phyloP scores from a whole-genome alignment of 306 rosid species.

The Begonia loranthoides region DNA sequence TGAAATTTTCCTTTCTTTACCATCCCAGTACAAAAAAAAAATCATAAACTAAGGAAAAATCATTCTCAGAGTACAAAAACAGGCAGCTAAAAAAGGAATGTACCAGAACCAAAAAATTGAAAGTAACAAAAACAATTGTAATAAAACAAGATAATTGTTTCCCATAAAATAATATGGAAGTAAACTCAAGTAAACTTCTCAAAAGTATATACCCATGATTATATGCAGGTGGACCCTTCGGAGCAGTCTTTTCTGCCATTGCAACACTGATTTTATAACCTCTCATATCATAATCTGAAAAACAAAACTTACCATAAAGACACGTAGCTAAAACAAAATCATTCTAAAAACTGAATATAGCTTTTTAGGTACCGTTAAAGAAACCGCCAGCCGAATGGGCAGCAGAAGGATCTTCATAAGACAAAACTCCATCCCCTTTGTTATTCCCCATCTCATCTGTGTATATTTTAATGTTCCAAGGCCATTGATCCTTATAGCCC shows the following conservation, averaged over 20 bases:
- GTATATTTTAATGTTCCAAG: constrained; percentile 85
- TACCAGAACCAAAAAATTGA: too few relatives aligned
- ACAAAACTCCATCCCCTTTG: constrained; percentile 88
- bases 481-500: constrained; percentile 99
- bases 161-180: too few relatives aligned
- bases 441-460: constrained; percentile 83
- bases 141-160: too few relatives aligned
- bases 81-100: too few relatives aligned
- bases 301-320: constrained; percentile 4
- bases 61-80: too few relatives aligned
- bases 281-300: constrained; percentile 76
- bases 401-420: constrained; percentile 95
- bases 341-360: too few relatives aligned
- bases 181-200: neutral
- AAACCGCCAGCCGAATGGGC: constrained; percentile 94
- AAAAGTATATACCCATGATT: constrained; percentile 53
- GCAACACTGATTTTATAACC: constrained; percentile 74
- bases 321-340: neutral
- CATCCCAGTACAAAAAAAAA: too few relatives aligned
- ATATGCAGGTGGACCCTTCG: constrained; percentile 52
- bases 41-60: too few relatives aligned
- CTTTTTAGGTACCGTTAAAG: constrained; percentile 47
- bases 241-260: constrained; percentile 96
- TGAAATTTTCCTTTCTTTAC: too few relatives aligned
- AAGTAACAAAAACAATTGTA: too few relatives aligned